phyloP scores from a whole-genome alignment of 1,139 yeast species.

The Yamadazyma dushanensis region DNA sequence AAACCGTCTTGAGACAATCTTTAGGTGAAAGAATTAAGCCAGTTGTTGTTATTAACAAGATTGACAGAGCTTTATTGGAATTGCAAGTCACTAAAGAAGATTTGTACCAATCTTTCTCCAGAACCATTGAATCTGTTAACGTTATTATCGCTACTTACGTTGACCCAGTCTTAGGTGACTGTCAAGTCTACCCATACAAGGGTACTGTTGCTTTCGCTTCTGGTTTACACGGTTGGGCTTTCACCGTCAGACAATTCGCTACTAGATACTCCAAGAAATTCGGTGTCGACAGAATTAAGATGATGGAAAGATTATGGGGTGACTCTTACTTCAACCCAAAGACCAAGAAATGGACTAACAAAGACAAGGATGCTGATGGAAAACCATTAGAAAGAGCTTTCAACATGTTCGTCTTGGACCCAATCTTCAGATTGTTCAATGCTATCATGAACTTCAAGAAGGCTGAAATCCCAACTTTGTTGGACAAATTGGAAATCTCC shows the following conservation, averaged over 20 bases:
- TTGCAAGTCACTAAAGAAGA: constrained; percentile 99
- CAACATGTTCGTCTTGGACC: constrained; percentile 99
- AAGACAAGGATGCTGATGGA: constrained; percentile 95
- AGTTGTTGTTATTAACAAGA: constrained; percentile 97
- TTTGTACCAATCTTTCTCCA: constrained; percentile 95
- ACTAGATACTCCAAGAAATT: constrained; percentile 97
- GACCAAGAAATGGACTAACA: constrained; percentile 99
- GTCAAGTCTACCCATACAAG: constrained; percentile 97
- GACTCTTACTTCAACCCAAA: constrained; percentile 99
- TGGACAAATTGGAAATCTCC: constrained; percentile 88
- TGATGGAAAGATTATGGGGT: constrained; percentile 99
- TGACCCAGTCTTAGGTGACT: constrained; percentile 90
- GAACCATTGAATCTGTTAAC: constrained; percentile 99
- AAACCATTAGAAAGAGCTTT: constrained; percentile 97
- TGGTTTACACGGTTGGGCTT: constrained; percentile 99
- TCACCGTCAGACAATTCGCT: constrained; percentile 99
- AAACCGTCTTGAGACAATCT: constrained; percentile 99
- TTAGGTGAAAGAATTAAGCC: constrained; percentile 99
- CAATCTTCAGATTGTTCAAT: constrained; percentile 81
- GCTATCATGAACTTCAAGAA: constrained; percentile 63
- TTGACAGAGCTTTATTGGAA: constrained; percentile 98
- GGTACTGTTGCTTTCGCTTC: constrained; percentile 99
- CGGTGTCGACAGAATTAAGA: constrained; percentile 97
- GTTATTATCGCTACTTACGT: constrained; percentile 95
- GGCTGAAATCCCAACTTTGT: constrained; percentile 87